These are phyloP conservation scores for Lupinus albus DNA, from an alignment of 306 rosid genomes.

Conservation along the genomic window DNA sequence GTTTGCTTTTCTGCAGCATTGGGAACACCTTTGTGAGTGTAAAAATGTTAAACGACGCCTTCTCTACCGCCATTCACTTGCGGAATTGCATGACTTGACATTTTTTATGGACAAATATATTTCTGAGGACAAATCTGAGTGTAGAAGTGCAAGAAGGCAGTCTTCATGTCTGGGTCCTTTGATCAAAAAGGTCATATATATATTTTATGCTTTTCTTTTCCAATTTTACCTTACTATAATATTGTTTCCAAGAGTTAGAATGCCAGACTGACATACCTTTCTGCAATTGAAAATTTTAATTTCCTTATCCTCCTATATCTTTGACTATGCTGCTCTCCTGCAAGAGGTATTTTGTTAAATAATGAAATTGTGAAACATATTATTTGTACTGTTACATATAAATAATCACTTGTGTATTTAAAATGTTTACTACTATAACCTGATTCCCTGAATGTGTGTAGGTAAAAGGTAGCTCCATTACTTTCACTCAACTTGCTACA, in stretches of 20 bases:
- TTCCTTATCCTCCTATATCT: constrained; percentile 35
- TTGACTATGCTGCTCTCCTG: constrained; percentile 27
- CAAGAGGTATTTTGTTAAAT: background rate
- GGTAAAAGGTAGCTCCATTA: constrained; percentile 73
- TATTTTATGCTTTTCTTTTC: constrained; percentile 12
- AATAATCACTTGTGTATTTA: constrained; percentile 2
- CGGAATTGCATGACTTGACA: constrained; percentile 72
- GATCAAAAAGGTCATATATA: constrained; percentile 66
- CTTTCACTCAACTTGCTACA: constrained; percentile 68
- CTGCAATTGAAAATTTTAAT: constrained; percentile 25
- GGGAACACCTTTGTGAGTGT: constrained; percentile 94
- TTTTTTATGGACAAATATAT: constrained; percentile 58
- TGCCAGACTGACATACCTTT: constrained; percentile 31
- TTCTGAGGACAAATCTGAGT: constrained; percentile 55
- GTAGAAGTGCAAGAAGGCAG: constrained; percentile 53
- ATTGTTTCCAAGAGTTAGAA: constrained; percentile 28
- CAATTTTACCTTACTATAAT: constrained; percentile 1
- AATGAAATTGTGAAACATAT: constrained; percentile 1
- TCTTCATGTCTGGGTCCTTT: constrained; percentile 58
- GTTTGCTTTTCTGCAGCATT: constrained; percentile 67
- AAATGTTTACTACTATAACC: constrained; percentile 21
- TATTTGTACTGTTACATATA: constrained; percentile 18
- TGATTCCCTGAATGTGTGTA: constrained; percentile 51
- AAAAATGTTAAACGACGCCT: constrained; percentile 66
- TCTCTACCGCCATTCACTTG: constrained; percentile 86